Evolutionary conservation across 306 rosid genomes (phyloP), one percentile per base, ranked within the genome.

Genomic region (Dalbergia oliveri): DNA sequence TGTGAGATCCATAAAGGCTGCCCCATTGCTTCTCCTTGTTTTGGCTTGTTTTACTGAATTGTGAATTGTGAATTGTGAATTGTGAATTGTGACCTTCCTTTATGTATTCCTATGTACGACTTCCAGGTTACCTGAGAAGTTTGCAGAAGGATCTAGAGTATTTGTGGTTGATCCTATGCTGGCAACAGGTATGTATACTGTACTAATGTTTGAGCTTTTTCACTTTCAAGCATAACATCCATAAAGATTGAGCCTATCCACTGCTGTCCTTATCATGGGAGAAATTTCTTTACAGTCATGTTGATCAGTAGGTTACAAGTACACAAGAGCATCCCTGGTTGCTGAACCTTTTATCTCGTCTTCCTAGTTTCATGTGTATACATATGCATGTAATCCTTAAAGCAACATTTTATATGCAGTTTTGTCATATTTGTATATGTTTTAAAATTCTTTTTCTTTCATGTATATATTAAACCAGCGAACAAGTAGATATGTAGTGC

Each of bases 121-220:
- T 79, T 74, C 61, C 79, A 95, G 99, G 93, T 74, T 95, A 82
- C 99, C 99, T 0, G 91, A 84, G 14, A 88, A 83, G 39, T 91
- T 95, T 85, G 82, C 93, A 0, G 96, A 90, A 86, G 93, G 89
- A 56, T 90, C 92, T 77, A 90, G 94, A 77, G 87, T 93, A 73
- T 91, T 93, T 83, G 85, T 91, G 68, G 93, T 91, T 18, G 99
- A 95, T 85, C 98, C 99, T 15, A 93, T 95, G 98, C 88, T 95
- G 54, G 99, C 99, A 72, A 95, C 99, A 57, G 98, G 98, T 90
- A 76, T 71, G 8, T 57, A 23, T 61, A 23, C n/a, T 84, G 59
- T 69, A 47, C 78, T 58, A 12, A 11, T 79, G 72, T 61, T 75
- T 79, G 57, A 70, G 51, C 51, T 75, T 61, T 79, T 79, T 1